phyloP scores from a whole-genome alignment of 2,329 filamentous ascomycete species.

The Diaporthe ampelina region DNA sequence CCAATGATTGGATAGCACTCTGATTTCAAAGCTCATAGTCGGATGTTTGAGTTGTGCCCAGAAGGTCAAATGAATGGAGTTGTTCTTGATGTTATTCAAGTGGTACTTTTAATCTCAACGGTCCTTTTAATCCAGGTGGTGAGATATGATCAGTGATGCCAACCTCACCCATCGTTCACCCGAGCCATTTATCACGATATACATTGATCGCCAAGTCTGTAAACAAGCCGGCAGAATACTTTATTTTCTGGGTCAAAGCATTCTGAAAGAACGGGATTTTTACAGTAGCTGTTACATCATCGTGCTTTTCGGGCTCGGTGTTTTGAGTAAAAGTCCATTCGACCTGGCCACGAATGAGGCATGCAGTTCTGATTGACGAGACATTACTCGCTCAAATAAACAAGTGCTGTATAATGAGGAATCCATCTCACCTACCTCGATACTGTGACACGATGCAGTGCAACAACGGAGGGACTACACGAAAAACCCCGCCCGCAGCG shows the following conservation, averaged over 20 bases:
- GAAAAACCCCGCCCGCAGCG: not conserved
- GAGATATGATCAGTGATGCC: not conserved
- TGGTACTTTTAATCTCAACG: not conserved
- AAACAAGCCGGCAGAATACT: not conserved
- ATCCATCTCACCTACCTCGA: too few species aligned
- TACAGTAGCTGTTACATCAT: not conserved
- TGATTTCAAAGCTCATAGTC: not conserved
- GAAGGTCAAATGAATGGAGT: not conserved
- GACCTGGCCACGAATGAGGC: not conserved
- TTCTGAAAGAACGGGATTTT: not conserved
- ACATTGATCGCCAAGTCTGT: not conserved
- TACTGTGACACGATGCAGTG: not conserved
- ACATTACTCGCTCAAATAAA: not conserved
- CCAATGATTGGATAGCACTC: too few species aligned
- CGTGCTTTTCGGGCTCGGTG: not conserved
- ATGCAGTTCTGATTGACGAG: not conserved
- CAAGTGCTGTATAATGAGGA: not conserved
- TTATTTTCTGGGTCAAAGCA: not conserved
- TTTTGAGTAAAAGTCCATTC: not conserved
- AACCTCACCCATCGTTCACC: too few species aligned
- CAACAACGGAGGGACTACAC: too few species aligned
- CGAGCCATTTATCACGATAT: too few species aligned
- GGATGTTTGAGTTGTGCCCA: not conserved
- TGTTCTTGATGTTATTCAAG: not conserved
- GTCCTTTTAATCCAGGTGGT: not conserved